phyloP scores from a whole-genome alignment of 805 yeast species.

The Metschnikowia borealis region DNA sequence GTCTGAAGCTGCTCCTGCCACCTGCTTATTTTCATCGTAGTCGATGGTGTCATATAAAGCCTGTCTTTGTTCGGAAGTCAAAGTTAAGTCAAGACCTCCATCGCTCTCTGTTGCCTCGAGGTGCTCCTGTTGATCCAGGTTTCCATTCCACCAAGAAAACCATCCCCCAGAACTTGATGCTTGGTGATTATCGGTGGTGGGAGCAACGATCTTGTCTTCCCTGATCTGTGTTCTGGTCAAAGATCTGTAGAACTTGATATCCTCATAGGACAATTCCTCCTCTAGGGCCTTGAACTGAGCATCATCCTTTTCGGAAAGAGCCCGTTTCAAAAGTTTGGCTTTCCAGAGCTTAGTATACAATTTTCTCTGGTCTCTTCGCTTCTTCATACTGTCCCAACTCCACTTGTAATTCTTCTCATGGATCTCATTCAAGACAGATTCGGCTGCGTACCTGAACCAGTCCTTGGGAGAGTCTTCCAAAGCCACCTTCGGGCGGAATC shows the following conservation, averaged over 20 bases:
- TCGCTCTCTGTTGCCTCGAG: slow-evolving; percentile 29
- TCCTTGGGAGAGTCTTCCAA: slow-evolving; percentile 61
- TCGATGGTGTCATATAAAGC: slow-evolving; percentile 94
- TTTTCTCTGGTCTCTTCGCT: slow-evolving; percentile 68
- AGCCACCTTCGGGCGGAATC: slow-evolving; percentile 57
- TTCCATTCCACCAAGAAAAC: slow-evolving; percentile 69
- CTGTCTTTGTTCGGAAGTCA: slow-evolving; percentile 83
- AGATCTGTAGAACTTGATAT: slow-evolving; percentile 79
- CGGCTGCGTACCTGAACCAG: slow-evolving; percentile 82
- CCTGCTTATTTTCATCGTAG: slow-evolving; percentile 61
- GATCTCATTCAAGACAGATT: slow-evolving; percentile 72
- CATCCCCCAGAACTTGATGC: slow-evolving; percentile 45
- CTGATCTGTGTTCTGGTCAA: slow-evolving; percentile 65
- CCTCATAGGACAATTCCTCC: slow-evolving; percentile 61
- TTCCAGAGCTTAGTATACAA: slow-evolving; percentile 69
- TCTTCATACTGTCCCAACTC: slow-evolving; percentile 82
- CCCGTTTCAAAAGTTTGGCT: slow-evolving; percentile 41
- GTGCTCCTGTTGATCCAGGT: slow-evolving; percentile 15
- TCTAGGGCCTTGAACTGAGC: slow-evolving; percentile 50
- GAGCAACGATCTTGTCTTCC: slow-evolving; percentile 43
- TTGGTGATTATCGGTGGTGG: slow-evolving; percentile 12
- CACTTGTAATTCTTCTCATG: slow-evolving; percentile 76
- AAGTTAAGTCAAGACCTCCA: slow-evolving; percentile 24
- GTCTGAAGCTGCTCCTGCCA: slow-evolving; percentile 48
- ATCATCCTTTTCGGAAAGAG: slow-evolving; percentile 18